These are phyloP conservation scores for Lecanosticta acicola DNA, from an alignment of 2,329 filamentous ascomycete species.

Conservation along the genomic window DNA sequence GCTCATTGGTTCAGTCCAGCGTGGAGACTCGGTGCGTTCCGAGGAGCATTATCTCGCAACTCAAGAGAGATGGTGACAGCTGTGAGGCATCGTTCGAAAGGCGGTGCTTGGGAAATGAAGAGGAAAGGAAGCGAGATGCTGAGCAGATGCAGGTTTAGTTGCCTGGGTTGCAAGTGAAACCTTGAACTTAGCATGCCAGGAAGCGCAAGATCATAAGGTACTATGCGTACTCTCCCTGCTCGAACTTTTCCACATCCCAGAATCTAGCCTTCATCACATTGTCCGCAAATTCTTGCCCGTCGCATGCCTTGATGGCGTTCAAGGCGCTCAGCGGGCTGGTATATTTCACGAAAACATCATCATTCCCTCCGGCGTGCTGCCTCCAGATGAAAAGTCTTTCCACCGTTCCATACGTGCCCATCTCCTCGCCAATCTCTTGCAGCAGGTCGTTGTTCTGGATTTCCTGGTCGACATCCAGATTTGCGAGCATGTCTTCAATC, in stretches of 20 bases:
- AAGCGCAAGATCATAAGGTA: not conserved
- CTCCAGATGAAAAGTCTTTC: constrained; percentile 52
- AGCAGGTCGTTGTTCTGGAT: constrained; percentile 65
- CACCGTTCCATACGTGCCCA: constrained; percentile 56
- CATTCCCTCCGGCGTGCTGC: constrained; percentile 37
- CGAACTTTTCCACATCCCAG: constrained; percentile 78
- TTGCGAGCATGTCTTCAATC: constrained; percentile 77
- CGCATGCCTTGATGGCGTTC: constrained; percentile 82
- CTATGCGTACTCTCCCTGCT: constrained; percentile 48
- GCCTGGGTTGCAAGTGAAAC: not conserved
- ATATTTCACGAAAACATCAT: constrained; percentile 84
- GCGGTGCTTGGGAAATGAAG: not conserved
- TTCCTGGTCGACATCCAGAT: constrained; percentile 74
- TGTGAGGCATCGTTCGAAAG: not conserved
- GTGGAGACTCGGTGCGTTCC: not conserved
- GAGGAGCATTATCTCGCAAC: not conserved
- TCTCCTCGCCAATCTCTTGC: constrained; percentile 94
- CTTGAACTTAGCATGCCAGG: not conserved
- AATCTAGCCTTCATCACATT: constrained; percentile 78
- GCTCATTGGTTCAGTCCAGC: not conserved
- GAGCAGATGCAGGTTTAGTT: not conserved
- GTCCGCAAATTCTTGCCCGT: constrained; percentile 82
- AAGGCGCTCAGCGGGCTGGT: constrained; percentile 78
- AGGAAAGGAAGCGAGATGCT: not conserved
- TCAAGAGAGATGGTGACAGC: not conserved